Conservation (phyloP, 2,329 filamentous ascomycete genomes). For the Colletotrichum navitas region DNA sequence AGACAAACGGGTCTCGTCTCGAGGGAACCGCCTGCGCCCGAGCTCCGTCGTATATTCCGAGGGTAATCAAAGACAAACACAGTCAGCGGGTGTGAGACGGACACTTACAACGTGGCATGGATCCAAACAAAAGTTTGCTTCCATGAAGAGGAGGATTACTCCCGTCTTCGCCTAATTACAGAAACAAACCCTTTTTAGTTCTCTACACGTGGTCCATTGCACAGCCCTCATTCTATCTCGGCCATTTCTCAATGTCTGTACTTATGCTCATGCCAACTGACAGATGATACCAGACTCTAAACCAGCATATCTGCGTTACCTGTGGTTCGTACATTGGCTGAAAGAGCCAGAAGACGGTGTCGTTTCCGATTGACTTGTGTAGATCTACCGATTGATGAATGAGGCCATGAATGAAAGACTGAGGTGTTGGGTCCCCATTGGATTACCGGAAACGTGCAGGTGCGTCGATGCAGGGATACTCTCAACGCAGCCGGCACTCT, state of each 20-base stretch:
- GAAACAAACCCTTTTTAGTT: not conserved
- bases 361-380: too few species aligned
- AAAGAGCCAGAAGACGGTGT: not conserved
- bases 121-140: conserved; percentile 12
- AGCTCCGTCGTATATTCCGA: conserved; percentile 17
- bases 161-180: not conserved
- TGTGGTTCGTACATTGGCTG: not conserved
- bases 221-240: not conserved
- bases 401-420: not conserved
- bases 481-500: not conserved
- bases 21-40: not conserved
- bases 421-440: not conserved
- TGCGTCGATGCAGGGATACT: conserved; percentile 32
- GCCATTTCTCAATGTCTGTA: too few species aligned
- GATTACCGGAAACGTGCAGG: conserved; percentile 30
- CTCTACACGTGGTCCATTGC: not conserved
- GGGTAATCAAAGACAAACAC: conserved; percentile 23
- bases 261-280: not conserved
- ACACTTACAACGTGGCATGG: not conserved
- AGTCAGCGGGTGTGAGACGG: conserved; percentile 21
- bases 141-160: not conserved
- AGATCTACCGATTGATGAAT: not conserved
- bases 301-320: conserved; percentile 1
- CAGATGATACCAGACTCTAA: conserved; percentile 13
- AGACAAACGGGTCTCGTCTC: not conserved